phyloP scores from a whole-genome alignment of 2,329 filamentous ascomycete genomes.

The Stylonectria norvegica region DNA sequence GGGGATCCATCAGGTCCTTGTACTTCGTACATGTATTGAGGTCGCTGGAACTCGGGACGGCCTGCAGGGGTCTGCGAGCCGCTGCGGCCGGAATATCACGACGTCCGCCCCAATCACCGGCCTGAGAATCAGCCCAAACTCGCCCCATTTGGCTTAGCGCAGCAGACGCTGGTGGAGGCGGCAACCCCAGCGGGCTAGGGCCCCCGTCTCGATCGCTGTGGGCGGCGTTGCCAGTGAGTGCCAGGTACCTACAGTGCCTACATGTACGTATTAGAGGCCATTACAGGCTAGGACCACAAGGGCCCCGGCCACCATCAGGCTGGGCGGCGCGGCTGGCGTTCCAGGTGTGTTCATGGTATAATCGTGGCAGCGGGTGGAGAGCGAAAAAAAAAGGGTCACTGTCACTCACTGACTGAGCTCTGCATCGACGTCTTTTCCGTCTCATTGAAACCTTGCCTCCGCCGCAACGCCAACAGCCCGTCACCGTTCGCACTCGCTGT shows the following conservation, averaged over 20 bases:
- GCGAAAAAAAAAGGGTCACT: slow-evolving; percentile 29
- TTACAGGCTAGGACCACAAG: no score
- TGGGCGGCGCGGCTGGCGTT: no score
- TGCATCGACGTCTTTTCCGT: slow-evolving; percentile 24
- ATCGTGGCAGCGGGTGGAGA: no score
- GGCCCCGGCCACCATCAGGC: no score
- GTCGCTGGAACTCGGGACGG: no score
- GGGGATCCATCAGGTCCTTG: no score
- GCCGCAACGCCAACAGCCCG: slow-evolving; percentile 14
- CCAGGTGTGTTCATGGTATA: no score
- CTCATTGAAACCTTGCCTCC: slow-evolving; percentile 16
- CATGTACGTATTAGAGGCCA: no score
- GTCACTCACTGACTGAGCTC: slow-evolving; percentile 15
- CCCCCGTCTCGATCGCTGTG: slow-evolving; percentile 4
- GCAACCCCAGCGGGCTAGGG: slow-evolving; percentile 10
- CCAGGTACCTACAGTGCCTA: no score
- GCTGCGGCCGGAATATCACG: slow-evolving; percentile 30
- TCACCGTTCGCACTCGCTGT: slow-evolving; percentile 9
- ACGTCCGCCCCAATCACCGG: slow-evolving; percentile 27
- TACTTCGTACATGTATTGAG: no score
- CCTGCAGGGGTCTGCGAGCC: slow-evolving; percentile 13
- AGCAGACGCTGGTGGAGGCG: slow-evolving; percentile 14
- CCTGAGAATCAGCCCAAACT: slow-evolving; percentile 11
- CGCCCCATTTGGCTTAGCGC: slow-evolving; percentile 29
- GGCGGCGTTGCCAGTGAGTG: no score